Conservation (phyloP, 2,329 filamentous ascomycete genomes). For the Biscogniauxia marginata region DNA sequence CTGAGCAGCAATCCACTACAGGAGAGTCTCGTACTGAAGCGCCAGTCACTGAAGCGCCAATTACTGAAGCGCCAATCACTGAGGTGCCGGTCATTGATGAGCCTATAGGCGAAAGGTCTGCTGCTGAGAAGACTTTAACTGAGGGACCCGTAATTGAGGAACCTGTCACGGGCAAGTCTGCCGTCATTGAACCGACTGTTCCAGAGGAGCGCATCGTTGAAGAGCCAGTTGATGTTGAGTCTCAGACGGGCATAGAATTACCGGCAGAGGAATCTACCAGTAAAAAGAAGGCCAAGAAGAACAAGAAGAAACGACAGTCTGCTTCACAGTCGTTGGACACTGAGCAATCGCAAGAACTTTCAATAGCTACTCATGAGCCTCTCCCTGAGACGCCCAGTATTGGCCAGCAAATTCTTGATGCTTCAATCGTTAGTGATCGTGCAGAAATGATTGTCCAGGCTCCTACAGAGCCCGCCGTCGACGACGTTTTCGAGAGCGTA, state of each 20-base stretch:
- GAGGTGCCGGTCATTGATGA: background rate
- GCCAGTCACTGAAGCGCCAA: background rate
- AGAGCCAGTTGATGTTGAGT: background rate
- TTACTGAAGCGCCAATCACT: background rate
- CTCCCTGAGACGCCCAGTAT: slow-evolving; percentile 1
- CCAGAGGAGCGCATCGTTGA: background rate
- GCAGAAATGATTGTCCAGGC: slow-evolving; percentile 7
- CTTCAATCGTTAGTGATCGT: slow-evolving; percentile 1
- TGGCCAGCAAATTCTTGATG: slow-evolving; percentile 9
- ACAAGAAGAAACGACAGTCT: slow-evolving; percentile 27
- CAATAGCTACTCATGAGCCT: slow-evolving; percentile 12
- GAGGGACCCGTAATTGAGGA: background rate
- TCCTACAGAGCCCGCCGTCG: slow-evolving; percentile 3
- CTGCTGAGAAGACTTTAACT: background rate
- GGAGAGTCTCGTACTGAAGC: background rate
- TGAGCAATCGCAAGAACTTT: slow-evolving; percentile 1
- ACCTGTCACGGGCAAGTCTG: slow-evolving; percentile 2
- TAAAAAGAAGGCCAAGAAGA: slow-evolving; percentile 36
- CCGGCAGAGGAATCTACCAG: slow-evolving; percentile 23
- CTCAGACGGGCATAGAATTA: slow-evolving; percentile 25
- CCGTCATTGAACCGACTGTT: background rate
- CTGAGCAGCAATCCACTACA: background rate
- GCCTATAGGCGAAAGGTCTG: no score
- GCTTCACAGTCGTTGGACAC: slow-evolving; percentile 12
- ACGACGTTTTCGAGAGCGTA: slow-evolving; percentile 6